phyloP scores from a whole-genome alignment of 768 basidiomycete genomes.

The Boletales sp. region DNA sequence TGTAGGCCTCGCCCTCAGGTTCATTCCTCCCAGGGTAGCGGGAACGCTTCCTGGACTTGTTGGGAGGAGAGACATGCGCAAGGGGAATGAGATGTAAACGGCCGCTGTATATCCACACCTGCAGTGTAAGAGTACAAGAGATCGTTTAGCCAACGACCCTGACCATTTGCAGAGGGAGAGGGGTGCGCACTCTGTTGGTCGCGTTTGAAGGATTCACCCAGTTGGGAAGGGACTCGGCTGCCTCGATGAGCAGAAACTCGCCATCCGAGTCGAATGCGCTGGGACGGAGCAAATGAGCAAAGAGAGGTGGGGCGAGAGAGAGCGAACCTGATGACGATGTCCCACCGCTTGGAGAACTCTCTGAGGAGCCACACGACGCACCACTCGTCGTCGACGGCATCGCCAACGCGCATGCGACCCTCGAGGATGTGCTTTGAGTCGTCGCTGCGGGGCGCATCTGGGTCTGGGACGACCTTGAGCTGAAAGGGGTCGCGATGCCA shows the following conservation, averaged over 20 bases:
- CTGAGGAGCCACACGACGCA: constrained; percentile 84
- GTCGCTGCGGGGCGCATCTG: constrained; percentile 30
- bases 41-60: constrained; percentile 49
- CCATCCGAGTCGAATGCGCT: constrained; percentile 85
- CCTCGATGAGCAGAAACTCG: constrained; percentile 94
- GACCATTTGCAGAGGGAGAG: constrained; percentile 25
- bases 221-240: constrained; percentile 79
- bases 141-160: constrained; percentile 31
- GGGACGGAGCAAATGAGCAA: not conserved
- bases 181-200: constrained; percentile 79
- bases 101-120: constrained; percentile 90
- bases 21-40: constrained; percentile 39
- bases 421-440: constrained; percentile 57
- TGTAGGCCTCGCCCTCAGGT: constrained; percentile 50
- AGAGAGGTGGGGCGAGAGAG: not conserved
- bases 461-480: constrained; percentile 56
- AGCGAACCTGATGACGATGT: constrained; percentile 72
- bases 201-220: constrained; percentile 94
- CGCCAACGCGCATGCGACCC: constrained; percentile 88
- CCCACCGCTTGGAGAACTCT: constrained; percentile 75
- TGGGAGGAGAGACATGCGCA: constrained; percentile 63
- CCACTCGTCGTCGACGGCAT: constrained; percentile 99
- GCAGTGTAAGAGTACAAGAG: constrained; percentile 24
- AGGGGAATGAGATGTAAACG: constrained; percentile 87
- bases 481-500: constrained; percentile 88